A percentile compares a stretch with the other conserved stretches of the same genome.
Evolutionary conservation across 805 yeast genomes (phyloP).

Genomic region (Groenewaldozyma tartarivorans): DNA sequence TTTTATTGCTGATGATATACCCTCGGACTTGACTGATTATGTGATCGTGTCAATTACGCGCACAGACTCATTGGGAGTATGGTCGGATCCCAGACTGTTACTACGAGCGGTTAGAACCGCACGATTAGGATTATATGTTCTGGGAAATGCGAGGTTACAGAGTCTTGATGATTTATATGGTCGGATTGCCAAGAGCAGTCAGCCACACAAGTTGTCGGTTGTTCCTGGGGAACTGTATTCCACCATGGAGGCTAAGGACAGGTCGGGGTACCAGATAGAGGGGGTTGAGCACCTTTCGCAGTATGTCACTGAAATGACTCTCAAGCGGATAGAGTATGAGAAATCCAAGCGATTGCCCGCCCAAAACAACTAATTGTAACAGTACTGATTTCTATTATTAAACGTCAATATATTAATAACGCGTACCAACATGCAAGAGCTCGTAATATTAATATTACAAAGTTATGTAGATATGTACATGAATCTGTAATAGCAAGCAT

Average conservation of each 20-base stretch:
- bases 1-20: constrained; percentile 23
- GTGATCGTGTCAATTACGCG: constrained; percentile 31
- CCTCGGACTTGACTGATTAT: constrained; percentile 25
- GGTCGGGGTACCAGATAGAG: constrained; percentile 20
- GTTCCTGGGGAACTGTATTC: constrained; percentile 26
- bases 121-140: constrained; percentile 28
- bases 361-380: too few species aligned
- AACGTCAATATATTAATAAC: too few species aligned
- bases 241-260: constrained; percentile 5
- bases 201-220: constrained; percentile 14
- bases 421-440: too few species aligned
- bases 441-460: too few species aligned
- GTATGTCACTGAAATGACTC: constrained; percentile 28
- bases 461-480: too few species aligned
- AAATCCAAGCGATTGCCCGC: too few species aligned
- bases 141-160: constrained; percentile 18
- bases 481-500: too few species aligned
- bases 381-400: too few species aligned
- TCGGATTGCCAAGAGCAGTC: background rate
- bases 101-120: constrained; percentile 27
- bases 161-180: background rate
- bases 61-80: constrained; percentile 21
- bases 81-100: constrained; percentile 19
- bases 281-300: constrained; percentile 25
- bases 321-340: constrained; percentile 15